Evolutionary conservation across 106 monocot species (phyloP), one percentile per base, ranked within the genome.

Genomic region (Phalaenopsis equestris): DNA sequence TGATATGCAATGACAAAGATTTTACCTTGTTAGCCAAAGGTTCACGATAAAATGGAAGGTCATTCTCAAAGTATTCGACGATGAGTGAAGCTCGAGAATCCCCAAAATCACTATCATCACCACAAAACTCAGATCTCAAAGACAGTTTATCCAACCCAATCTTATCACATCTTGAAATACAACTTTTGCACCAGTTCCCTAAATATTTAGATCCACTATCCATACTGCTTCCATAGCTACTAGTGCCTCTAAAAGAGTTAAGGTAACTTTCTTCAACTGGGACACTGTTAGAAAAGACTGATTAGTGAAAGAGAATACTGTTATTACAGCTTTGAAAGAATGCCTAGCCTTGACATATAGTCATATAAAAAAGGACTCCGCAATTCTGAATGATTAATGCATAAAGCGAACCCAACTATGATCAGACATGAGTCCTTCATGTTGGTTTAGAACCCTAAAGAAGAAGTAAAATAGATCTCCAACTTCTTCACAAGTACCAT

Each of bases 21-120:
- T 55, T 86, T 83, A 57, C 93, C 90, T 93, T 93, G 52, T 93
- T 89, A 80, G 87, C 73, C 55, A 93, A 84, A 72, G 93, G 93
- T 82, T 87, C 87, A 68, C 93, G 93, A 76, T 84, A 48, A 79
- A 86, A 89, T 19, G 93, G 93, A 70, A 79, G 84, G 72, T 89
- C 87, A 37, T 77, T 74, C 81, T 93, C 93, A 78, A 91, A 77
- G 75, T 83, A 93, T 75, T 93, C 87, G 84, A 93, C 87, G 15
- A 90, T 80, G 55, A 91, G 67, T 24, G 5, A 79, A 39, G 79
- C 84, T 42, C 75, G 90, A 79, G 81, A 81, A 80, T 85, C 81
- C 75, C 81, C 89, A 72, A 73, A 9, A 75, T 91, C 93, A 52
- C 83, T 79, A 80, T 87, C 91, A 83, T 89, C 91, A 73, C 90